Evolutionary conservation across 129 eudicot genomes (phyloP).

Genomic region (Tagetes patula): DNA sequence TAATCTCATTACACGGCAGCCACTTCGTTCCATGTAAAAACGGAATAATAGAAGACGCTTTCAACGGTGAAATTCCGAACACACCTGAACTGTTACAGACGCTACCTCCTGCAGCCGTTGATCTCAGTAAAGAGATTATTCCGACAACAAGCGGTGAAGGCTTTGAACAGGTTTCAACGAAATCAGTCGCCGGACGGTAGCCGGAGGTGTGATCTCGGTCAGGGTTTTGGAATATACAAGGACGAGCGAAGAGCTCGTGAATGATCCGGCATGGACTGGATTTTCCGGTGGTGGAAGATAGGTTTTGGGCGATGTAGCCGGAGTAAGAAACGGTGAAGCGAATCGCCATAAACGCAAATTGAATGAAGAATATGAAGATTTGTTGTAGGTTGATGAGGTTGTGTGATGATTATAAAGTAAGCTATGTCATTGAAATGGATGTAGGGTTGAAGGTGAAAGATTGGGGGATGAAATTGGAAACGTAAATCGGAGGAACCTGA

Average conservation of each 20-base stretch:
- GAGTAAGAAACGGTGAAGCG: constrained; percentile 68
- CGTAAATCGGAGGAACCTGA: constrained; percentile 11
- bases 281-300: constrained; percentile 49
- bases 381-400: constrained; percentile 24
- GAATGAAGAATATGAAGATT: constrained; percentile 39
- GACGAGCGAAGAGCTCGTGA: constrained; percentile 44
- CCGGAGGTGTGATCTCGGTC: constrained; percentile 36
- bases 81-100: constrained; percentile 33
- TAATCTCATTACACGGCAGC: constrained; percentile 69
- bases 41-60: constrained; percentile 52
- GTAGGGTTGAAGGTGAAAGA: constrained; percentile 36
- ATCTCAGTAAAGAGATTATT: constrained; percentile 45
- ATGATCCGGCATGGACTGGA: constrained; percentile 39
- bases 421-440: constrained; percentile 41
- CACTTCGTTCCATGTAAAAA: constrained; percentile 69
- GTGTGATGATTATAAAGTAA: constrained; percentile 29
- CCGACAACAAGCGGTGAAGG: constrained; percentile 40
- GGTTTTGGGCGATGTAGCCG: constrained; percentile 58
- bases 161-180: constrained; percentile 14
- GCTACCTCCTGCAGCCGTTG: constrained; percentile 30
- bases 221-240: constrained; percentile 39
- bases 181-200: not conserved
- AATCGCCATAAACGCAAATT: constrained; percentile 62
- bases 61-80: constrained; percentile 58
- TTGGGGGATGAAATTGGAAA: constrained; percentile 15